Percentiles rank a stretch among this genome's conserved stretches.
phyloP scores from a whole-genome alignment of 2,329 filamentous ascomycete genomes.

The Orbilia oligospora region DNA sequence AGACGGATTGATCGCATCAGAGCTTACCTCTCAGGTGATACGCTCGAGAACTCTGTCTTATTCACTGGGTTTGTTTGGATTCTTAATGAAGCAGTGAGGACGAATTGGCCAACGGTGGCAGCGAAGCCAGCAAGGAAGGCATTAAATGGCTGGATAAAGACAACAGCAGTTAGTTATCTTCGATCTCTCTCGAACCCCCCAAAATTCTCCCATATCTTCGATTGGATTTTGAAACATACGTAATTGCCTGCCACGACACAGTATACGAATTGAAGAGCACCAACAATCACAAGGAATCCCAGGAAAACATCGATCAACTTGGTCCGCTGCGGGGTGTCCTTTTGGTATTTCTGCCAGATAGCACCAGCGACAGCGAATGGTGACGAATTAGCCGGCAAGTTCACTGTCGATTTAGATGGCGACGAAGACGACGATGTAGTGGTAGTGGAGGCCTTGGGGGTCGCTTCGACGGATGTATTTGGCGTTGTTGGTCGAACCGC shows the following conservation, averaged over 20 bases:
- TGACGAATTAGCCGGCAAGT: slow-evolving; percentile 41
- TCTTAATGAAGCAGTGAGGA: slow-evolving; percentile 87
- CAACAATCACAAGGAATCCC: slow-evolving; percentile 85
- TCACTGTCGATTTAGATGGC: slow-evolving; percentile 13
- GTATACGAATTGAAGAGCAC: slow-evolving; percentile 92
- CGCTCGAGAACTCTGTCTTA: slow-evolving; percentile 80
- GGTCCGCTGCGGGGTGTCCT: slow-evolving; percentile 87
- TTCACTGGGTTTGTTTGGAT: slow-evolving; percentile 92
- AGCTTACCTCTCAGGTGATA: slow-evolving; percentile 82
- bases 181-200: neutral
- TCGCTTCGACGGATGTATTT: slow-evolving; percentile 35
- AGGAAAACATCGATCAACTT: slow-evolving; percentile 95
- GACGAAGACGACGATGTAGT: neutral
- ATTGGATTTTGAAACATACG: slow-evolving; percentile 73
- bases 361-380: slow-evolving; percentile 49
- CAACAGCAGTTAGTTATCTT: neutral
- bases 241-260: slow-evolving; percentile 94
- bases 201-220: neutral
- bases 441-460: slow-evolving; percentile 18
- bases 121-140: slow-evolving; percentile 96
- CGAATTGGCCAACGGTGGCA: slow-evolving; percentile 96
- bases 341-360: slow-evolving; percentile 82
- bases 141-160: slow-evolving; percentile 84
- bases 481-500: slow-evolving; percentile 39
- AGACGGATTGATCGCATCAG: slow-evolving; percentile 59